These are phyloP conservation scores for Cyclotella sp. DNA, from an alignment of 108 stramenopile species.

Conservation along the genomic window DNA sequence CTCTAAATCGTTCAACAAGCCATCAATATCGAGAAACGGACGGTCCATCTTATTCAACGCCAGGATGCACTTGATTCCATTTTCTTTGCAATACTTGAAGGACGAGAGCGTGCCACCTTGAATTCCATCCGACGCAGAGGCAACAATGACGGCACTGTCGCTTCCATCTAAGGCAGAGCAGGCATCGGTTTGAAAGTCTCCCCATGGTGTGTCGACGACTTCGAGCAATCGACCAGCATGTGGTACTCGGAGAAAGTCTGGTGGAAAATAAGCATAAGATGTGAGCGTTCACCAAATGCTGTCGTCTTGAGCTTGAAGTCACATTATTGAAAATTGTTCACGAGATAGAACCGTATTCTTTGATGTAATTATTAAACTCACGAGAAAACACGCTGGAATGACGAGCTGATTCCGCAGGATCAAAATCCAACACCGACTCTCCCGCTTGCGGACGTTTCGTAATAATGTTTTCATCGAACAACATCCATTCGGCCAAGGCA, in stretches of 20 bases:
- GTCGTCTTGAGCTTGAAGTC: no score
- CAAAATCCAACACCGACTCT: constrained; percentile 40
- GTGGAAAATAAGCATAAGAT: neutral
- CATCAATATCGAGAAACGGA: constrained; percentile 27
- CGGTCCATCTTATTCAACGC: constrained; percentile 49
- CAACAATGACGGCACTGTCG: constrained; percentile 44
- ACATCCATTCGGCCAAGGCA: constrained; percentile 36
- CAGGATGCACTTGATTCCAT: constrained; percentile 38
- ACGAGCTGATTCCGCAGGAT: constrained; percentile 39
- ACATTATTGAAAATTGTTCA: neutral
- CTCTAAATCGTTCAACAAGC: constrained; percentile 33
- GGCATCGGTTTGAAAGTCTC: constrained; percentile 43
- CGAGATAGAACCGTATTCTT: neutral
- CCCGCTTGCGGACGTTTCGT: constrained; percentile 29
- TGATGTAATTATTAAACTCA: neutral
- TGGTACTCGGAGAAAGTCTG: constrained; percentile 24
- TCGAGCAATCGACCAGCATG: constrained; percentile 23
- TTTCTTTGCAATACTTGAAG: constrained; percentile 36
- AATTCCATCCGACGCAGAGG: constrained; percentile 39
- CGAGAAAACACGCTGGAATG: constrained; percentile 36
- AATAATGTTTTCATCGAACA: constrained; percentile 32
- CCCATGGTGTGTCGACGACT: constrained; percentile 41
- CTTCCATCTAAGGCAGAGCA: constrained; percentile 33
- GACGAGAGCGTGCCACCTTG: constrained; percentile 29
- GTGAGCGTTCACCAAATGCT: no score